Evolutionary conservation across 2,329 filamentous ascomycete species (phyloP).

Genomic region (Scytalidium lignicola): DNA sequence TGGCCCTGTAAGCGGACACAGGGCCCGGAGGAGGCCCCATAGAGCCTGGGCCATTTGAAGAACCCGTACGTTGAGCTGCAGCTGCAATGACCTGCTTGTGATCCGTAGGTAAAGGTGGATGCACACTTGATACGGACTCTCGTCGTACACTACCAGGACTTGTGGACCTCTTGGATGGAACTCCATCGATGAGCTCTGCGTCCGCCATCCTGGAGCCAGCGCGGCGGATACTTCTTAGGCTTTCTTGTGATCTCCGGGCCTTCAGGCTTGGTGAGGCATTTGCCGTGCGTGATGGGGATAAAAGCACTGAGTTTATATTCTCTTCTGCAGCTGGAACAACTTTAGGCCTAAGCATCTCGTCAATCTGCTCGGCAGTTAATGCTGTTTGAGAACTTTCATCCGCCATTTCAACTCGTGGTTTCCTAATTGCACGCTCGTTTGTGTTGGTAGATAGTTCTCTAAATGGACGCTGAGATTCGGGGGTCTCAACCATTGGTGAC

Average conservation of each 20-base stretch:
- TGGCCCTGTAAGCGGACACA: conserved; percentile 56
- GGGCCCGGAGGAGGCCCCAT: conserved; percentile 88
- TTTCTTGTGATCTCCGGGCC: conserved; percentile 45
- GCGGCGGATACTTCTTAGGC: conserved; percentile 38
- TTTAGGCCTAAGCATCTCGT: conserved; percentile 63
- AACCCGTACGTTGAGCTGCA: conserved; percentile 56
- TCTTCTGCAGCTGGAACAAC: conserved; percentile 22
- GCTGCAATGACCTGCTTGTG: conserved; percentile 83
- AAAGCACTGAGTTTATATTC: conserved; percentile 14
- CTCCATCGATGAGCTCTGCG: conserved; percentile 31
- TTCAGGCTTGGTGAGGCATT: conserved; percentile 33
- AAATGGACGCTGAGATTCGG: conserved; percentile 54
- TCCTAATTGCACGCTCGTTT: conserved; percentile 35
- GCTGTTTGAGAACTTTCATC: conserved; percentile 80
- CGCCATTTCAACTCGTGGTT: conserved; percentile 39
- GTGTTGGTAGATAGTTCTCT: conserved; percentile 59
- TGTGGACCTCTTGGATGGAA: conserved; percentile 51
- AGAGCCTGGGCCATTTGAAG: conserved; percentile 33
- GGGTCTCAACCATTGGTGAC: conserved; percentile 42
- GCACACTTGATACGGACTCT: conserved; percentile 37
- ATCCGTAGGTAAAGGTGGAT: conserved; percentile 75
- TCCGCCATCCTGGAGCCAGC: conserved; percentile 32
- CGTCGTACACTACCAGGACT: conserved; percentile 66
- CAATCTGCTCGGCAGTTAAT: conserved; percentile 76
- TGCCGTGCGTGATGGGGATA: conserved; percentile 22